A percentile compares a stretch with the other conserved stretches of the same genome.
phyloP scores from a whole-genome alignment of 257 asterid genomes.

The Gardenia jasminoides region DNA sequence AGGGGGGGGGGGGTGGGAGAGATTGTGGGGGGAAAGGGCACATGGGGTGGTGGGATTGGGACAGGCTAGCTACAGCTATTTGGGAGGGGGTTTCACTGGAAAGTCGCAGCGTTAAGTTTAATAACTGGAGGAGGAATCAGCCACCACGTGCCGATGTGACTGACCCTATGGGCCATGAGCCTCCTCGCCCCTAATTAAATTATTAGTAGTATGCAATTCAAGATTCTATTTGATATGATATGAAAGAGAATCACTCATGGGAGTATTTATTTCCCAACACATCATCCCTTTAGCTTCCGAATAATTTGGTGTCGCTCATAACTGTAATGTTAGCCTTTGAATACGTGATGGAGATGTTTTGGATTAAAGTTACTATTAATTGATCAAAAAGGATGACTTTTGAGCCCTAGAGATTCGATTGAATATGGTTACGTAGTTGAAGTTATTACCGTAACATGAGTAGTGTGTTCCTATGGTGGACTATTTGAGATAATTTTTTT shows the following conservation, averaged over 20 bases:
- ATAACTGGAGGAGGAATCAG: slow-evolving; percentile 52
- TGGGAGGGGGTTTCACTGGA: slow-evolving; percentile 29
- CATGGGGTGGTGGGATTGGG: slow-evolving; percentile 43
- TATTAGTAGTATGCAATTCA: slow-evolving; percentile 4
- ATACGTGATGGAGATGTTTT: too few species aligned
- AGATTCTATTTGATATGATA: background rate
- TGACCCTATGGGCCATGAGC: slow-evolving; percentile 14
- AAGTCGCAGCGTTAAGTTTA: slow-evolving; percentile 39
- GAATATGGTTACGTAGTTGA: too few species aligned
- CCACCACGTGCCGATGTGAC: slow-evolving; percentile 85
- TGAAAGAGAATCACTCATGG: background rate
- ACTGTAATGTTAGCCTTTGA: too few species aligned
- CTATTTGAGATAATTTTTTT: too few species aligned
- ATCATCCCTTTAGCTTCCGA: too few species aligned
- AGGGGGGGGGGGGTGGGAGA: slow-evolving; percentile 2
- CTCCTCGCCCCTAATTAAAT: background rate
- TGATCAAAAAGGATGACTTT: too few species aligned
- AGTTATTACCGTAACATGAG: too few species aligned
- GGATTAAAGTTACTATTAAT: too few species aligned
- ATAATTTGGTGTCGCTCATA: too few species aligned
- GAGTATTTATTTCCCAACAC: too few species aligned
- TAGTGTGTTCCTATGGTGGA: too few species aligned
- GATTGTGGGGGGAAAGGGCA: slow-evolving; percentile 30
- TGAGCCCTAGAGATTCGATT: too few species aligned
- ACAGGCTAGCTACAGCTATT: slow-evolving; percentile 93